Conservation (phyloP, 2,329 filamentous ascomycete species). For the Penicillium sp. region DNA sequence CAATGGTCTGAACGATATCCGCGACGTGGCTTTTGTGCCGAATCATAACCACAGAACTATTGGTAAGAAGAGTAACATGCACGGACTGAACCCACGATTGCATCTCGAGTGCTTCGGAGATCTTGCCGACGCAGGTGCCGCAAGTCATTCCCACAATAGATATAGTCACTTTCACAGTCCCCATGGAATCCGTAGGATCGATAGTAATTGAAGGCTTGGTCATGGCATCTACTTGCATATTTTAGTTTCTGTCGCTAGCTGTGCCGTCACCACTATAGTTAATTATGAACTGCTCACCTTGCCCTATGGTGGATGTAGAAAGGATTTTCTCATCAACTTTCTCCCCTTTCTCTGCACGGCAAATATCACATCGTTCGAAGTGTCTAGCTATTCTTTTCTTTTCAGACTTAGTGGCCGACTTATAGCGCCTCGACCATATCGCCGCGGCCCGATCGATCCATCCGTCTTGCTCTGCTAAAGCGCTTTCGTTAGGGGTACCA, state of each 20-base stretch:
- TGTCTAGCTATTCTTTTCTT: background rate
- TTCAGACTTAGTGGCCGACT: background rate
- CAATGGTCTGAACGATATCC: conserved; percentile 6
- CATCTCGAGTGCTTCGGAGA: conserved; percentile 7
- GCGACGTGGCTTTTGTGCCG: conserved; percentile 11
- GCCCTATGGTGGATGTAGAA: background rate
- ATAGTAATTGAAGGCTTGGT: background rate
- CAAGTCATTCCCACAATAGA: conserved; percentile 11
- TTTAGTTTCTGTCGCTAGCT: background rate
- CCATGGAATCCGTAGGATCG: background rate
- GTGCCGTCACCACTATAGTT: background rate
- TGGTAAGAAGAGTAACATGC: conserved; percentile 15
- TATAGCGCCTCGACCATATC: background rate
- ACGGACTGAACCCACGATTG: conserved; percentile 11
- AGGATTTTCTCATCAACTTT: background rate
- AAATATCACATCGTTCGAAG: background rate
- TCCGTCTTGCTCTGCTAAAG: background rate
- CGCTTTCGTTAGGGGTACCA: background rate
- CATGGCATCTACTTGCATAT: background rate
- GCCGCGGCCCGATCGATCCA: background rate
- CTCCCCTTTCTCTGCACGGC: background rate
- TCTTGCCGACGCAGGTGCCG: conserved; percentile 12
- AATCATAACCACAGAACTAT: conserved; percentile 12
- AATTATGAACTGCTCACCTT: background rate
- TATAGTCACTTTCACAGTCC: conserved; percentile 1